Conservation (phyloP, 2,329 filamentous ascomycete species). For the Cyphellophora attinorum region DNA sequence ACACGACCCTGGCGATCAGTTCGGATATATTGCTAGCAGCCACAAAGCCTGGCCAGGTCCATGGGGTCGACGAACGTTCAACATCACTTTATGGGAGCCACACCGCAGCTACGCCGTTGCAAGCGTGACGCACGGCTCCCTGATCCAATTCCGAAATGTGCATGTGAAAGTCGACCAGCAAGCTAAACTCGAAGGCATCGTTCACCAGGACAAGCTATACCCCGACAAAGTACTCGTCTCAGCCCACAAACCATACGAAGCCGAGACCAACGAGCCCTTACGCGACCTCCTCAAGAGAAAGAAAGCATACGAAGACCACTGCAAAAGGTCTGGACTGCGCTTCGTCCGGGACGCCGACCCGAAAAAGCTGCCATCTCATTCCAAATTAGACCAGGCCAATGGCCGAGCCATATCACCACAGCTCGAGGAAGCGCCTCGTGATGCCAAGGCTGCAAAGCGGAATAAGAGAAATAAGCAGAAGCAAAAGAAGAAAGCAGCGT, state of each 20-base stretch:
- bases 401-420: slow-evolving; percentile 21
- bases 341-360: slow-evolving; percentile 11
- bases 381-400: slow-evolving; percentile 22
- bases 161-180: slow-evolving; percentile 52
- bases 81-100: slow-evolving; percentile 60
- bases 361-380: slow-evolving; percentile 15
- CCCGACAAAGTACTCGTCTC: slow-evolving; percentile 50
- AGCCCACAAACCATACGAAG: slow-evolving; percentile 33
- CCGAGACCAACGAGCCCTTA: slow-evolving; percentile 36
- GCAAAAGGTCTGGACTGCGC: slow-evolving; percentile 20
- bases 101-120: slow-evolving; percentile 53
- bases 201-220: slow-evolving; percentile 52
- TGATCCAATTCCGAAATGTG: slow-evolving; percentile 60
- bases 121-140: slow-evolving; percentile 48
- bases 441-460: slow-evolving; percentile 18
- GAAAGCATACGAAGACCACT: slow-evolving; percentile 43
- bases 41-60: slow-evolving; percentile 58
- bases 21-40: slow-evolving; percentile 40
- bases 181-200: slow-evolving; percentile 57
- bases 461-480: slow-evolving; percentile 18
- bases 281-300: slow-evolving; percentile 55
- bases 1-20: slow-evolving; percentile 36
- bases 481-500: slow-evolving; percentile 20
- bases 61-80: slow-evolving; percentile 60
- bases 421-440: slow-evolving; percentile 16